Evolutionary conservation across 495 filamentous ascomycete species (phyloP), one percentile per base, ranked within the genome.

Genomic region (Sporormia fimetaria): DNA sequence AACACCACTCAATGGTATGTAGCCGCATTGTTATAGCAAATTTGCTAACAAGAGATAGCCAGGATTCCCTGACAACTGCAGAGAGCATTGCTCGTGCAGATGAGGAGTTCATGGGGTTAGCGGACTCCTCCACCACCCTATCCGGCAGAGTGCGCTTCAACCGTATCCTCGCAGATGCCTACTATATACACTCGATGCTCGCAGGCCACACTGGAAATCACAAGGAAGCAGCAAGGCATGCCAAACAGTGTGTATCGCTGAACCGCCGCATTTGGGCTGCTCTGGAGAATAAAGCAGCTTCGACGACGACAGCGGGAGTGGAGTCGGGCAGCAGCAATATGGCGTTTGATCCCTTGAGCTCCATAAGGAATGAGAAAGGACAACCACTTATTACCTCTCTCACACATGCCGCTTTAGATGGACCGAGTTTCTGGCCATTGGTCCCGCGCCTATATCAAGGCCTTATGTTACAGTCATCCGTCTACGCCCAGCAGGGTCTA

Each of bases 401-500:
- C 6, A 55, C 52, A 7, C 52, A 58, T 33, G 38, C 46, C 4
- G 21, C 42, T 24, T 58, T 63, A 12, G 67, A 67, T 11, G 80
- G 81, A 2, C 75, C 85, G 0, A 70, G 71, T 9, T 87, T 90
- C 46, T 98, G 90, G 90, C 65, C 72, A 14, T 64, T 94, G 5
- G 74, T 92, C 25, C 69, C 74, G 22, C 73, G 74, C 6, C 66
- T 94, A 20, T 79, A 83, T 54, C 73, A 71, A 4, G 72, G 74
- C 32, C 60, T 88, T 21, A 52, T 75, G 32, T 76, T 84, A 38
- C 70, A 93, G 4, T 83, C 86, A 3, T 68, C 66, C 15, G 60
- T 92, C 11, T 94, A 82, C 42, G 74, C 83, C 3, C 76, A 87
- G 39, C 71, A 87, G 52, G 88, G 92, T 31, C 70, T 94, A 58